A percentile compares a stretch with the other conserved stretches of the same genome.
Conservation (phyloP, 2,329 filamentous ascomycete species). For the Trichoderma pleuroti region DNA sequence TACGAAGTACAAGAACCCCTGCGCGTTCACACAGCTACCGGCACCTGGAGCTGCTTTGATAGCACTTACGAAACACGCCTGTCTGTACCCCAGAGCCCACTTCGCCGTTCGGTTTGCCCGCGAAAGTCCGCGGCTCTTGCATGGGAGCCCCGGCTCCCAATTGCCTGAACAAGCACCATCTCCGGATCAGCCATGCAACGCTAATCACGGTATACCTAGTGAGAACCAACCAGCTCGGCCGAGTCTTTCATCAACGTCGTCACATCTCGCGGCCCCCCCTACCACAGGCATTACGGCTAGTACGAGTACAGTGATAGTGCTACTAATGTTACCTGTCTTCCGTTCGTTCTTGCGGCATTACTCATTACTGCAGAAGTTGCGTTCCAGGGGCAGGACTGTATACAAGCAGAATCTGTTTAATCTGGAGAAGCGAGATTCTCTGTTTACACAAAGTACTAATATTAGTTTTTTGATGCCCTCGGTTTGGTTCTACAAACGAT, state of each 20-base stretch:
- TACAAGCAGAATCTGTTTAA: background rate
- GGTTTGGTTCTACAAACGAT: background rate
- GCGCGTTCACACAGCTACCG: background rate
- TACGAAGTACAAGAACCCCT: background rate
- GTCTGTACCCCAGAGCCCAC: slow-evolving; percentile 15
- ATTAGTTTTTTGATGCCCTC: background rate
- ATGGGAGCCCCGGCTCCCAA: slow-evolving; percentile 19
- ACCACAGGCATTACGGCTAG: background rate
- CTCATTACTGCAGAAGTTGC: background rate
- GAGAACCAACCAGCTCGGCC: slow-evolving; percentile 18
- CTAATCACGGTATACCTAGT: slow-evolving; percentile 17
- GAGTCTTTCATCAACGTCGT: slow-evolving; percentile 14
- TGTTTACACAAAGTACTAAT: background rate
- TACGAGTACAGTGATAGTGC: background rate
- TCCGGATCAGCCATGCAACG: slow-evolving; percentile 21
- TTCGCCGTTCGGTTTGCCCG: slow-evolving; percentile 19
- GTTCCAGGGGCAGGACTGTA: background rate
- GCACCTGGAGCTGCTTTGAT: background rate
- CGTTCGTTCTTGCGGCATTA: background rate
- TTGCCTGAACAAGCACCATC: slow-evolving; percentile 24
- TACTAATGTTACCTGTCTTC: background rate
- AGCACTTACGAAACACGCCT: background rate
- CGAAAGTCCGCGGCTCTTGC: slow-evolving; percentile 18
- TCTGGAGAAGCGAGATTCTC: background rate
- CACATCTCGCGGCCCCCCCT: background rate